Evolutionary conservation across 202 grass and related monocot genomes (phyloP), one percentile per base, ranked within the genome.

Genomic region (Carex sylvatica): DNA sequence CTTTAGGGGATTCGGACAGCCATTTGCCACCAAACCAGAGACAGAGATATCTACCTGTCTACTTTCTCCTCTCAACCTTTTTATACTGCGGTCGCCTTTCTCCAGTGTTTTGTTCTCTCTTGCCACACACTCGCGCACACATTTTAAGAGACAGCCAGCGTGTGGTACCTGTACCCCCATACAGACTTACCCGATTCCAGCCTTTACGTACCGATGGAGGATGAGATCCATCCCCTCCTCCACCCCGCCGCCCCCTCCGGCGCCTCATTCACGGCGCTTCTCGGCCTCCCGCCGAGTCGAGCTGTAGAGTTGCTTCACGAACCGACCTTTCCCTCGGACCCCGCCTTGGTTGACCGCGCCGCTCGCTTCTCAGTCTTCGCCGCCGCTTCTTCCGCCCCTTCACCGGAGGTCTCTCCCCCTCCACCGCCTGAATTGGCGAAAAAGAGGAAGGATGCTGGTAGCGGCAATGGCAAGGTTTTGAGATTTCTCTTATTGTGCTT

Each of bases 241-340:
- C 63, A 78, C 42, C 35, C 56, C 11, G 23, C 20, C 82, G 19
- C 61, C 54, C 7, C 71, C 19, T 52, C 52, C 7, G 73, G 91
- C 1, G 74, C 90, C 42, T 87, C 91, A 3, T 97, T 97, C 86
- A 97, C 94, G 6, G 90, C 91, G 63, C 94, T 97, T 35, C 91
- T 97, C 61, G 94, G 91, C 0, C 94, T 94, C 61, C 89, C 89
- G 4, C 87, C 83, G 24, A 90, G 86, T 30, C 86, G 93, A 84
- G 94, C 94, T 31, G 91, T 94, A 35, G 91, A 97, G 87, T 90
- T 97, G 55, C 91, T 97, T 4, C 77, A 84, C 2, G 55, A 82
- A 56, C 88, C 90, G 0, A 33, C 88, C 16, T 92, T 94, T 73
- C 94, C 92, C 6, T 89, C 94, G 62, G 85, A 97, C 82, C 89